A percentile compares a stretch with the other conserved stretches of the same genome.
phyloP scores from a whole-genome alignment of 2,329 filamentous ascomycete species.

The Fonsecaea multimorphosa region DNA sequence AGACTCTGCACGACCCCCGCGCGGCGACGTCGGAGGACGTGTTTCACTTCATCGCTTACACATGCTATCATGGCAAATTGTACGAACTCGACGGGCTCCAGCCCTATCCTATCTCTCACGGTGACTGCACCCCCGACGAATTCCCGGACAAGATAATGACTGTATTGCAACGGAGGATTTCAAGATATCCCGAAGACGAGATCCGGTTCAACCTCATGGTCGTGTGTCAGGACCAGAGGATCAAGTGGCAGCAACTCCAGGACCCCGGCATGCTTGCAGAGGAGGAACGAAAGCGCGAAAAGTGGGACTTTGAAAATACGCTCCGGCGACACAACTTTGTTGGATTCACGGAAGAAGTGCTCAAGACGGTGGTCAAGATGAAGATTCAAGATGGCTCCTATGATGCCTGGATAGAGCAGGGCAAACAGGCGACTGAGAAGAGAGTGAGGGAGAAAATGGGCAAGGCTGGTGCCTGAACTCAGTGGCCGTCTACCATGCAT shows the following conservation, averaged over 20 bases:
- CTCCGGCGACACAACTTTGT: slow-evolving; percentile 94
- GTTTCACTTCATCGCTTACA: slow-evolving; percentile 98
- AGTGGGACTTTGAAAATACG: slow-evolving; percentile 95
- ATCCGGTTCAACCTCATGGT: slow-evolving; percentile 96
- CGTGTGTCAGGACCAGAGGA: slow-evolving; percentile 82
- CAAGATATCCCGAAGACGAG: slow-evolving; percentile 81
- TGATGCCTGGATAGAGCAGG: slow-evolving; percentile 80
- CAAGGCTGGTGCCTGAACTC: slow-evolving; percentile 8
- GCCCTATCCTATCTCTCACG: slow-evolving; percentile 89
- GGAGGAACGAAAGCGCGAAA: slow-evolving; percentile 81
- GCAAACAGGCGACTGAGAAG: slow-evolving; percentile 52
- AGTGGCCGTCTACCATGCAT: too few relatives aligned
- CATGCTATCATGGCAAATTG: slow-evolving; percentile 74
- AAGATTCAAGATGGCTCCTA: slow-evolving; percentile 76
- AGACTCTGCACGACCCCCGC: slow-evolving; percentile 74
- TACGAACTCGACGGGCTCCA: slow-evolving; percentile 97
- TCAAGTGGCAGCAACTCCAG: slow-evolving; percentile 78
- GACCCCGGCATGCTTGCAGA: slow-evolving; percentile 77
- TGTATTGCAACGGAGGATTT: slow-evolving; percentile 84
- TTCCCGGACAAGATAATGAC: slow-evolving; percentile 83
- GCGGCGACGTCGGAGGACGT: slow-evolving; percentile 83
- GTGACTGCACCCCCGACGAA: slow-evolving; percentile 69
- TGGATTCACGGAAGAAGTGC: slow-evolving; percentile 86
- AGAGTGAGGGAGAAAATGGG: slow-evolving; percentile 44
- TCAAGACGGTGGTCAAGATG: slow-evolving; percentile 79